Percentiles rank a stretch among this genome's conserved stretches.
phyloP scores from a whole-genome alignment of 306 rosid species.

The Heteromeles arbutifolia region DNA sequence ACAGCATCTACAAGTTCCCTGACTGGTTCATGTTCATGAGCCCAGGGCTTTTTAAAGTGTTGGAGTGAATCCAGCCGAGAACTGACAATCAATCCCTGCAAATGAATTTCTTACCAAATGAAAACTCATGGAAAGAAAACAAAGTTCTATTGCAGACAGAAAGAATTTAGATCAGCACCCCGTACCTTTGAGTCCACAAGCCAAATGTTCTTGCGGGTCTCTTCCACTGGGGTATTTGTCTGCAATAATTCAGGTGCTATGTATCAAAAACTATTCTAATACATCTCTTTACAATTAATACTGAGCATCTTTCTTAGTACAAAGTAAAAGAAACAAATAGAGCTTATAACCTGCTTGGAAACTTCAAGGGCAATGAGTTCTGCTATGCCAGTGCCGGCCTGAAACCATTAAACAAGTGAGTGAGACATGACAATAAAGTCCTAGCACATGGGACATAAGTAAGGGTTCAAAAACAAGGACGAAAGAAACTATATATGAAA shows the following conservation, averaged over 20 bases:
- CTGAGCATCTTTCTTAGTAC: background rate
- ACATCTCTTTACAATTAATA: background rate
- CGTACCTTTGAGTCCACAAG: constrained; percentile 93
- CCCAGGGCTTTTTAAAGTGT: constrained; percentile 95
- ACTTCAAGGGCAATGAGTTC: constrained; percentile 91
- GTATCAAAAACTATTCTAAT: background rate
- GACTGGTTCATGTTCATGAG: constrained; percentile 78
- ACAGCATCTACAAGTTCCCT: constrained; percentile 53
- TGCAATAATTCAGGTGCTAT: constrained; percentile 28
- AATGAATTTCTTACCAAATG: constrained; percentile 13
- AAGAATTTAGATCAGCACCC: constrained; percentile 3
- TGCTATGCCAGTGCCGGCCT: constrained; percentile 99
- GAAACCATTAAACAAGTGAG: constrained; percentile 33
- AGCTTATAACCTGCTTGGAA: constrained; percentile 66
- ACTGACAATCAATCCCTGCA: constrained; percentile 77
- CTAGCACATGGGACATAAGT: background rate
- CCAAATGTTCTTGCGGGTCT: constrained; percentile 75
- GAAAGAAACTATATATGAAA: background rate
- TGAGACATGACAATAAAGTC: constrained; percentile 14
- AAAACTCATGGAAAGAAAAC: constrained; percentile 18
- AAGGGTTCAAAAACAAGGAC: background rate
- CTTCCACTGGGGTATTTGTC: constrained; percentile 75
- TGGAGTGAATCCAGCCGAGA: constrained; percentile 89
- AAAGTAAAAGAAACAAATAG: background rate
- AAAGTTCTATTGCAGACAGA: constrained; percentile 1